Evolutionary conservation across 805 yeast genomes (phyloP), one percentile per base, ranked within the genome.

Genomic region (Candida succiphila): DNA sequence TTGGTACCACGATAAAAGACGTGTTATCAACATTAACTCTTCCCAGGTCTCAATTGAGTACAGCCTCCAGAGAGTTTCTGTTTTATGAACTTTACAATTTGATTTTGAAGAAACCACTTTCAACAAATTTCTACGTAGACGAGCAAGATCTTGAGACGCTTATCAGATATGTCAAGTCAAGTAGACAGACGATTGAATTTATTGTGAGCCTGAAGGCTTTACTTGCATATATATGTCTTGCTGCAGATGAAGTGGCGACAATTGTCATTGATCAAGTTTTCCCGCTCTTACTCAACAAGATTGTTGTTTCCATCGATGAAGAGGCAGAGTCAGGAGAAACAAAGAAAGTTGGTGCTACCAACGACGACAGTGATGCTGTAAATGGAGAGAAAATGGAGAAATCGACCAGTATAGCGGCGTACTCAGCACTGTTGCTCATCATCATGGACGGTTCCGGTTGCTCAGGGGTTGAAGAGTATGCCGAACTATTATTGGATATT

Each of bases 11-110:
- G 3, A 60, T 70, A 18, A 58, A 56, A 23, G 75, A 72, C 31
- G 60, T 72, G 22, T 60, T 72, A 6, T 37, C 46, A 9, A 63
- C 74, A 1, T 56, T 72, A 39, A 48, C 51, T 3, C 48, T 51
- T 25, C 51, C 70, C 0, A 45, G 77, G 36, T 54, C 63, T 14
- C 65, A 61, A 36, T 68, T 72, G 4, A 62, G 70, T 24, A 54
- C 72, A 1, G 56, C 49, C 24, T 63, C 72, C 7, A 49, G 77
- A 36, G 75, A 71, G 42, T 42, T 68, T 38, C 54, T 72, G 19
- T 48, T 70, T 39, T 72, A 70, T 6, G 75, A 72, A 46, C 52
- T 72, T 31, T 69, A 63, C 43, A 65, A 65, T 37, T 50, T 70
- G 48, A 56, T 66, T 23, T 65, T 66, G 5, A 56, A 61, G 29